Percentiles rank a stretch among this genome's conserved stretches.
Conservation (phyloP, 2,329 filamentous ascomycete species). For the Verruconis gallopava region DNA sequence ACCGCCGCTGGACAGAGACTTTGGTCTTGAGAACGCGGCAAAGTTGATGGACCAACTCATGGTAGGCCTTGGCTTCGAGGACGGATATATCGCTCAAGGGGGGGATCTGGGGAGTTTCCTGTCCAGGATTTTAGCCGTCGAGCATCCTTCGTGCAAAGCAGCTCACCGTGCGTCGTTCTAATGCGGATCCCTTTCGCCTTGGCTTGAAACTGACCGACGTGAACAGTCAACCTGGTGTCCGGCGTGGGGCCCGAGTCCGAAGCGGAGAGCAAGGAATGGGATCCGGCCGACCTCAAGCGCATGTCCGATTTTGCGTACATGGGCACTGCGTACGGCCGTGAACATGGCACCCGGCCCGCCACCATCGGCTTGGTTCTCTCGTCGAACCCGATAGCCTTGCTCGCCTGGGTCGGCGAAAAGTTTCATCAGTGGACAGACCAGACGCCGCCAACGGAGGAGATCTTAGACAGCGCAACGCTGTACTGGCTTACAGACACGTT, state of each 20-base stretch:
- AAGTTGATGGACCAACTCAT: constrained; percentile 39
- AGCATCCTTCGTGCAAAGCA: constrained; percentile 34
- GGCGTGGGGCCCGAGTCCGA: too few species aligned
- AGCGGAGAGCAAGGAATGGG: constrained; percentile 17
- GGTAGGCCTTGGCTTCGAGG: constrained; percentile 37
- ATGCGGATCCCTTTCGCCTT: constrained; percentile 9
- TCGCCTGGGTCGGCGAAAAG: constrained; percentile 44
- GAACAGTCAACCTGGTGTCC: too few species aligned
- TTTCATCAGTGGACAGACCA: constrained; percentile 41
- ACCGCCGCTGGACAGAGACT: constrained; percentile 35
- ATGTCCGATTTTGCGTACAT: constrained; percentile 26
- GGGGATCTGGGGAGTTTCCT: constrained; percentile 42
- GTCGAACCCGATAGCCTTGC: constrained; percentile 41
- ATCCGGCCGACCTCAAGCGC: constrained; percentile 27
- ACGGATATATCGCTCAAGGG: constrained; percentile 42
- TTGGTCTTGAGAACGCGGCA: constrained; percentile 26
- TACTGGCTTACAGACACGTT: constrained; percentile 44
- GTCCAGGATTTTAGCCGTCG: constrained; percentile 29
- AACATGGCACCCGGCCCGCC: constrained; percentile 41
- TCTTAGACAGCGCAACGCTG: constrained; percentile 37
- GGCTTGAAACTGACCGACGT: neutral
- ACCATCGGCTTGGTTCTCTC: constrained; percentile 44
- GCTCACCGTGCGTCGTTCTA: constrained; percentile 22
- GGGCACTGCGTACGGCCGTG: constrained; percentile 37
- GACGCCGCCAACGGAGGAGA: constrained; percentile 26